phyloP scores from a whole-genome alignment of 495 filamentous ascomycete species.

The Trichoderma asperelloides region DNA sequence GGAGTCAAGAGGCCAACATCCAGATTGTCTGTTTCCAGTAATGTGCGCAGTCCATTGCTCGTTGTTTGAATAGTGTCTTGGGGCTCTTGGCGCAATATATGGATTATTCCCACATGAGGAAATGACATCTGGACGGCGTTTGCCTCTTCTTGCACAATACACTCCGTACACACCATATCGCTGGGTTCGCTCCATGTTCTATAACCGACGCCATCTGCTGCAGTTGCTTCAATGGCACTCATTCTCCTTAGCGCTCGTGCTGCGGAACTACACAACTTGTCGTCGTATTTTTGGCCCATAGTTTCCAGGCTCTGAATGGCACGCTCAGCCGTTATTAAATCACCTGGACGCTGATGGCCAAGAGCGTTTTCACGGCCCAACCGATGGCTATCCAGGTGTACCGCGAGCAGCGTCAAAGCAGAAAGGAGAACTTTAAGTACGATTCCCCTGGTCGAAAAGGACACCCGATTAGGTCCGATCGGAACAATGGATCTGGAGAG shows the following conservation, averaged over 20 bases:
- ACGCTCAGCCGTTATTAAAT: not conserved
- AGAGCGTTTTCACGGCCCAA: constrained; percentile 14
- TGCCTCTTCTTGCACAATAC: not conserved
- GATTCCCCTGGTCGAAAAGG: not conserved
- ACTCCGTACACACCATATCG: not conserved
- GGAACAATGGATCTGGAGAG: not conserved
- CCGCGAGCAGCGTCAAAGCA: constrained; percentile 1
- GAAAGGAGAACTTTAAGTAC: not conserved
- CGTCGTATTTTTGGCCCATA: not conserved
- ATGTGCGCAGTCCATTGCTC: too few relatives aligned
- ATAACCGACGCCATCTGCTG: not conserved
- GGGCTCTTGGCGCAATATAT: not conserved
- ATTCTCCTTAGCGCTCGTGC: not conserved
- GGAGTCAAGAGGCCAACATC: not conserved
- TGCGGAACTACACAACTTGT: not conserved
- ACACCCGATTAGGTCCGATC: not conserved
- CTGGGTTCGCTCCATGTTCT: not conserved
- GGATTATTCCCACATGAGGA: not conserved
- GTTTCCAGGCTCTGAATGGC: constrained; percentile 16
- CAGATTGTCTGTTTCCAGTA: not conserved
- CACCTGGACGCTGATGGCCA: constrained; percentile 19
- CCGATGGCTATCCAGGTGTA: constrained; percentile 16
- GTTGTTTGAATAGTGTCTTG: not conserved
- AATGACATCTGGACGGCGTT: not conserved
- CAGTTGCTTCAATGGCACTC: not conserved